Conservation (phyloP, 306 rosid species). For the Adenanthera pavonina region DNA sequence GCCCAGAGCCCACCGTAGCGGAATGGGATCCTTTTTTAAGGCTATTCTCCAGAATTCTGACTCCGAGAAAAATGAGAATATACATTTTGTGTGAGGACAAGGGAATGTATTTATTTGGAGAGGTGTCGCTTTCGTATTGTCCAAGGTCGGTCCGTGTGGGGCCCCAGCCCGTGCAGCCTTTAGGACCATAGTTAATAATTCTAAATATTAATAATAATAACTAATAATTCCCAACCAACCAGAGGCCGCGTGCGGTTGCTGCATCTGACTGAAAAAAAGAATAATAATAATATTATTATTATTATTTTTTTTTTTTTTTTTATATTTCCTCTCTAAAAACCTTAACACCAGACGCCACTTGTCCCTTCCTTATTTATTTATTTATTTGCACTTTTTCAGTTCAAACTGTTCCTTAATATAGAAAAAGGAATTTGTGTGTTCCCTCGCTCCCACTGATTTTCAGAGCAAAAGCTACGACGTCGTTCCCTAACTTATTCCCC, state of each 20-base stretch:
- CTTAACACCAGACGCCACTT: constrained; percentile 38
- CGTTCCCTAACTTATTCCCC: not conserved
- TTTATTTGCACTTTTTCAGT: constrained; percentile 52
- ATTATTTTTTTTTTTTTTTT: not conserved
- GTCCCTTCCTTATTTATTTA: constrained; percentile 35
- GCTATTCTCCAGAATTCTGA: no score
- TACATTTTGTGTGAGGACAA: not conserved
- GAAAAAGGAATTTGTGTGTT: no score
- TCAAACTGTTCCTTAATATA: no score
- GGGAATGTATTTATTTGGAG: constrained; percentile 64
- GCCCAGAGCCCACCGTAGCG: not conserved
- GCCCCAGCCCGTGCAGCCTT: constrained; percentile 35
- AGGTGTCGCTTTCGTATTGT: constrained; percentile 71
- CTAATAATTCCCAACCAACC: constrained; percentile 64
- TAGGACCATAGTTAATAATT: constrained; percentile 12
- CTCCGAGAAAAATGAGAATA: no score
- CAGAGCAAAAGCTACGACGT: not conserved
- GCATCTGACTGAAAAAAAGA: constrained; percentile 41
- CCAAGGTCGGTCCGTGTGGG: constrained; percentile 68
- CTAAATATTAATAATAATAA: no score
- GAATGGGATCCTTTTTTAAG: no score
- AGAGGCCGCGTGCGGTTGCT: constrained; percentile 73
- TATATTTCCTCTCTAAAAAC: constrained; percentile 38
- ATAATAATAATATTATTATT: not conserved
- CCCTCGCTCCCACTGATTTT: no score